Conservation (phyloP, 768 basidiomycete genomes). For the Tricholoma hemisulphureum region DNA sequence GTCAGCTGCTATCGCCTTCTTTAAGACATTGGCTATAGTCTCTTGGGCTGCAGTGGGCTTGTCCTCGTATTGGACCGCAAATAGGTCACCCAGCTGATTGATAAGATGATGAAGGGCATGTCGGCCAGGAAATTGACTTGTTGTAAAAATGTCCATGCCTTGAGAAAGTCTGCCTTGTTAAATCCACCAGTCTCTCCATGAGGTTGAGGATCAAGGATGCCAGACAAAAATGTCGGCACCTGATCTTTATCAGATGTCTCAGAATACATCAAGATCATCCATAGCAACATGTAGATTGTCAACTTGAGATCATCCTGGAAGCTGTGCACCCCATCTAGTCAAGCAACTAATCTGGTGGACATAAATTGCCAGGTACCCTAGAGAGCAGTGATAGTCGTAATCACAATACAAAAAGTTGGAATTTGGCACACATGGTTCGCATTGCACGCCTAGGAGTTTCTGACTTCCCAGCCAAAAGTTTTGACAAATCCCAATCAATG, state of each 20-base stretch:
- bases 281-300: no score
- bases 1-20: background rate
- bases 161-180: background rate
- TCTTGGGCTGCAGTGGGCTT: background rate
- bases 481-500: background rate
- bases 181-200: background rate
- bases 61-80: background rate
- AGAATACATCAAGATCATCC: no score
- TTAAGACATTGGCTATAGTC: background rate
- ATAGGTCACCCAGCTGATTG: no score
- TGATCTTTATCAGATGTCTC: background rate
- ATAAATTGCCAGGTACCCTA: no score
- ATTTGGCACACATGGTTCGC: background rate
- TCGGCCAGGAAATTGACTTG: background rate
- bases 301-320: no score
- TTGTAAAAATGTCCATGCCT: background rate
- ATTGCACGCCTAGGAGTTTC: no score
- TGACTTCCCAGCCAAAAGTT: background rate
- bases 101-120: background rate
- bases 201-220: background rate
- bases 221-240: background rate
- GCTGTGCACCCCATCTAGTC: no score
- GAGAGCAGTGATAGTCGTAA: no score
- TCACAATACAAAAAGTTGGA: background rate
- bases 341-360: no score